Base-by-base conservation (phyloP, 2,329 filamentous ascomycete species). In the Cladophialophora exuberans region DNA sequence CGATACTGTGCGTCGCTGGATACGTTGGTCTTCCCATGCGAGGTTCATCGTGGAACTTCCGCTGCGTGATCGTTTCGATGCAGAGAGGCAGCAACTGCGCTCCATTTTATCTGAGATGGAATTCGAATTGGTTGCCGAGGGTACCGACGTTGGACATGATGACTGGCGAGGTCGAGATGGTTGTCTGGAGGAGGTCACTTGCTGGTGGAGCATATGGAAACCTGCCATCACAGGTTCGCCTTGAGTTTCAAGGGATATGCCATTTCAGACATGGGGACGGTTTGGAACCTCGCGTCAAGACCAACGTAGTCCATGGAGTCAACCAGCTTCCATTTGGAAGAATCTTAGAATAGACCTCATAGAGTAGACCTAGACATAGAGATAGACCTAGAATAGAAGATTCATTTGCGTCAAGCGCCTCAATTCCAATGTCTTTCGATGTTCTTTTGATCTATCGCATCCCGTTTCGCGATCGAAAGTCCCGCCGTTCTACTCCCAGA, bases 41-140 rank as follows among this genome's bases (percentile, higher is more conserved):
- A 80, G 88, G 30, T 87, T 87, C 1, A 78, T 97, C 9, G 76
- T 94, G 39, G 93, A 96, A 74, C 83, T 95, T 38, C 93, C 93
- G 0, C 77, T 90, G 50, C 80, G 94, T 31, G 88, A 92, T 59
- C 79, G 80, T 6, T 88, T 86, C 58, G 73, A 79, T 33, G 71
- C 71, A 6, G 84, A 96, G 57, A 78, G 87, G 9, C 70, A 77
- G 4, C 77, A 82, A 10, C 86, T 97, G 62, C 80, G 80, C 36
- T 69, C 76, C 6, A 76, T 79, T 20, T 86, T 97, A 83, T 65
- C 68, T 6, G 70, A 72, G 2, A 72, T 83, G 13, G 81, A 74
- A 28, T 60, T 62, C 26, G 73, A 79, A 70, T 76, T 67, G 9
- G 65, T 85, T 2, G 62, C 87, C 82, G 70, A 73, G 49, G 76